phyloP scores from a whole-genome alignment of 108 stramenopile species.

The Skeletonema menzelii region DNA sequence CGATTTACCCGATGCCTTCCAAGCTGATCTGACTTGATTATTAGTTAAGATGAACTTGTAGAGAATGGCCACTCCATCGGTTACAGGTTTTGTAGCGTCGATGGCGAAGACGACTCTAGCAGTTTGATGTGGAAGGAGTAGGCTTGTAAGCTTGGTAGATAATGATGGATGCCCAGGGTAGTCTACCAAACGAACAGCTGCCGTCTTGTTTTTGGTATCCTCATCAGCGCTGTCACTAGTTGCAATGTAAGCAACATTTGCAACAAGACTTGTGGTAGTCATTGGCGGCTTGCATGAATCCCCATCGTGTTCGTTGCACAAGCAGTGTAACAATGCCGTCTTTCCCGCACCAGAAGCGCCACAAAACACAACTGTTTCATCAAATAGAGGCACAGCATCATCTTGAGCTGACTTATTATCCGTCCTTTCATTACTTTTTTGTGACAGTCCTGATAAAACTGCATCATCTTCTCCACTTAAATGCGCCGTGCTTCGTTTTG shows the following conservation, averaged over 20 bases:
- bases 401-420: background rate
- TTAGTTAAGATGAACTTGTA: constrained; percentile 45
- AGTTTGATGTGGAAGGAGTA: constrained; percentile 11
- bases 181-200: constrained; percentile 59
- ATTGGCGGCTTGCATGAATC: constrained; percentile 22
- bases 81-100: constrained; percentile 69
- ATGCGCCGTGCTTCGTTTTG: constrained; percentile 24
- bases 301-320: constrained; percentile 3
- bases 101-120: constrained; percentile 53
- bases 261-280: constrained; percentile 67
- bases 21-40: constrained; percentile 15
- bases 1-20: constrained; percentile 9
- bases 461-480: constrained; percentile 14
- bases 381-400: constrained; percentile 8
- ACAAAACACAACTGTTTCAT: constrained; percentile 36
- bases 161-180: constrained; percentile 67
- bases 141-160: constrained; percentile 18
- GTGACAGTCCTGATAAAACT: constrained; percentile 8
- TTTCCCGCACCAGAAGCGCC: constrained; percentile 35
- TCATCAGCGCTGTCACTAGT: background rate
- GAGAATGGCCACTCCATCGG: constrained; percentile 60
- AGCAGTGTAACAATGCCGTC: constrained; percentile 36
- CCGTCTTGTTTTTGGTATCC: background rate
- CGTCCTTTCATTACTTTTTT: background rate
- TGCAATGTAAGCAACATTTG: constrained; percentile 55